Evolutionary conservation across 129 eudicot genomes (phyloP).

Genomic region (Cynara cardunculus): DNA sequence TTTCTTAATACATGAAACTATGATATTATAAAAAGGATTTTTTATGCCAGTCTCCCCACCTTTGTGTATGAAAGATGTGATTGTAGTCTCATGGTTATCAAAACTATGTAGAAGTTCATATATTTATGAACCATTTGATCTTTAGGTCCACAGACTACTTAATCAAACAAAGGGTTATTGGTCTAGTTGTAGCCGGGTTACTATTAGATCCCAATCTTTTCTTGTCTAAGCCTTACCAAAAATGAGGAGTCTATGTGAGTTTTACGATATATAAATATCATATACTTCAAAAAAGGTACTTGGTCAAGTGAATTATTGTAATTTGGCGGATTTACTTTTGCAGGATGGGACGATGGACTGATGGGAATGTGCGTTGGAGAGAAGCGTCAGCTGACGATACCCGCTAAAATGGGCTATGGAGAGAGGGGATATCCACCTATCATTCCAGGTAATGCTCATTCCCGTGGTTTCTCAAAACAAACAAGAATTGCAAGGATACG

Average conservation of each 20-base stretch:
- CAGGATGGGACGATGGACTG: slow-evolving; percentile 99
- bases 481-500: neutral
- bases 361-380: slow-evolving; percentile 98
- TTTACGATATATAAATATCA: neutral
- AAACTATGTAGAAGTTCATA: neutral
- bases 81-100: neutral
- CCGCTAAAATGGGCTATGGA: slow-evolving; percentile 94
- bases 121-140: neutral
- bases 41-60: neutral
- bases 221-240: neutral
- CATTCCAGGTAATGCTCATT: slow-evolving; percentile 65
- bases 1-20: neutral
- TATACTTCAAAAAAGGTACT: neutral
- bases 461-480: neutral
- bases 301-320: neutral
- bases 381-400: slow-evolving; percentile 89
- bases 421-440: slow-evolving; percentile 88
- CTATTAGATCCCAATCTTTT: neutral
- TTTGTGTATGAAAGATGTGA: neutral
- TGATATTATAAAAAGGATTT: no score
- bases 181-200: neutral
- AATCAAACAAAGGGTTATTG: neutral
- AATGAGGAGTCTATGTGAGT: neutral
- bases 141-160: neutral
- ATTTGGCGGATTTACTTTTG: slow-evolving; percentile 6